Conservation (phyloP, 495 filamentous ascomycete species). For the Lophiostoma macrostomum region DNA sequence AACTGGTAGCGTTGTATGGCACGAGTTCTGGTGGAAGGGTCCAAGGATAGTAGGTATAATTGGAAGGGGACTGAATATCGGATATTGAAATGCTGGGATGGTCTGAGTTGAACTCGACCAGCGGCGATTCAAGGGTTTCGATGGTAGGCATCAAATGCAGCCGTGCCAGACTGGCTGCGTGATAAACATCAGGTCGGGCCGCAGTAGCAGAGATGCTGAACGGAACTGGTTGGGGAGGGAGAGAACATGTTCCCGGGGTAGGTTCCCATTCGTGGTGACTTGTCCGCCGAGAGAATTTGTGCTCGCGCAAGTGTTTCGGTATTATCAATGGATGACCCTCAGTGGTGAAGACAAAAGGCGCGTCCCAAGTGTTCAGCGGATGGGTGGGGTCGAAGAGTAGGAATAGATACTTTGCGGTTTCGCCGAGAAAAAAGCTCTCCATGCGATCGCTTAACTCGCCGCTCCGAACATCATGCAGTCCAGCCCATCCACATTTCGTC, state of each 20-base stretch:
- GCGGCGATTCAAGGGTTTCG: constrained; percentile 51
- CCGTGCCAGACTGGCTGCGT: constrained; percentile 81
- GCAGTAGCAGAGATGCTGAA: constrained; percentile 76
- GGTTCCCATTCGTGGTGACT: constrained; percentile 14
- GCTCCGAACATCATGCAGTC: constrained; percentile 84
- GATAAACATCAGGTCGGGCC: constrained; percentile 81
- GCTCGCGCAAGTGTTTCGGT: constrained; percentile 45
- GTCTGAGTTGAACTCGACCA: constrained; percentile 50
- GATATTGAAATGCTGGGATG: constrained; percentile 56
- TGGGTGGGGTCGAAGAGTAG: constrained; percentile 82
- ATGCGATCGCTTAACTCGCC: constrained; percentile 92
- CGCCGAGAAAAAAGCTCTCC: constrained; percentile 98
- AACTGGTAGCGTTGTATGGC: constrained; percentile 69
- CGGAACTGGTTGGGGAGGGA: constrained; percentile 53
- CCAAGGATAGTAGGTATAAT: constrained; percentile 90
- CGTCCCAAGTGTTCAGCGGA: constrained; percentile 82
- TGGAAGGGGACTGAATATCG: constrained; percentile 62
- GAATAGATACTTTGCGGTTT: constrained; percentile 93
- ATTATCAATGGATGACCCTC: constrained; percentile 94
- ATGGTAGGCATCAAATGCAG: constrained; percentile 70
- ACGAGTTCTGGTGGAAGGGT: constrained; percentile 74
- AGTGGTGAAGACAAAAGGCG: constrained; percentile 87
- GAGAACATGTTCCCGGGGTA: constrained; percentile 52
- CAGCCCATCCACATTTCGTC: constrained; percentile 93
- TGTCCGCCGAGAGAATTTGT: neutral